phyloP scores from a whole-genome alignment of 306 rosid genomes.

The Gynostemma pentaphyllum region DNA sequence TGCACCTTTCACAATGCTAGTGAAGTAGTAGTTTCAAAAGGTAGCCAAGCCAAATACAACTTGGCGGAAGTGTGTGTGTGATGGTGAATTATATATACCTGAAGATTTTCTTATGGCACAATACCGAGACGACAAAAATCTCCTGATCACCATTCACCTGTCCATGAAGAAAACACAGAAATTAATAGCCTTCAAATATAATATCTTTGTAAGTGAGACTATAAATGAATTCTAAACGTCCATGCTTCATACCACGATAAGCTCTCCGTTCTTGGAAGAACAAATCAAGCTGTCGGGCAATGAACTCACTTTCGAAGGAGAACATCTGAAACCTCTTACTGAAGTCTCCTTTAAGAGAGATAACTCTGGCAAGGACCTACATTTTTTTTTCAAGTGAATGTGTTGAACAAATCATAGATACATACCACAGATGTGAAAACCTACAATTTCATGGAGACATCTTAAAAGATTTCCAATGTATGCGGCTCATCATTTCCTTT shows the following conservation, averaged over 20 bases:
- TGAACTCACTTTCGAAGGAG: constrained; percentile 48
- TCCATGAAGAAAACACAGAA: neutral
- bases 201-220: neutral
- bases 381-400: constrained; percentile 9
- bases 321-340: constrained; percentile 54
- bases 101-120: constrained; percentile 40
- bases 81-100: constrained; percentile 50
- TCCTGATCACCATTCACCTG: constrained; percentile 82
- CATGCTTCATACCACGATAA: constrained; percentile 50
- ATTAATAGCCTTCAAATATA: neutral
- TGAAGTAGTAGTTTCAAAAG: neutral
- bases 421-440: neutral
- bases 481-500: too few relatives aligned
- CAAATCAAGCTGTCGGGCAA: constrained; percentile 40
- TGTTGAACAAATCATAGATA: neutral
- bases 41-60: too few relatives aligned
- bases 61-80: too few relatives aligned
- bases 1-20: neutral
- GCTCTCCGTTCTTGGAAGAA: constrained; percentile 56
- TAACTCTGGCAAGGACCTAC: constrained; percentile 77
- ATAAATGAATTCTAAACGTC: neutral
- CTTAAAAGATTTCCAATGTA: too few relatives aligned
- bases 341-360: constrained; percentile 46
- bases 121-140: constrained; percentile 43
- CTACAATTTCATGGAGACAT: neutral